A percentile compares a stretch with the other conserved stretches of the same genome.
phyloP scores from a whole-genome alignment of 345 rosid species.

The Dovyalis caffra region DNA sequence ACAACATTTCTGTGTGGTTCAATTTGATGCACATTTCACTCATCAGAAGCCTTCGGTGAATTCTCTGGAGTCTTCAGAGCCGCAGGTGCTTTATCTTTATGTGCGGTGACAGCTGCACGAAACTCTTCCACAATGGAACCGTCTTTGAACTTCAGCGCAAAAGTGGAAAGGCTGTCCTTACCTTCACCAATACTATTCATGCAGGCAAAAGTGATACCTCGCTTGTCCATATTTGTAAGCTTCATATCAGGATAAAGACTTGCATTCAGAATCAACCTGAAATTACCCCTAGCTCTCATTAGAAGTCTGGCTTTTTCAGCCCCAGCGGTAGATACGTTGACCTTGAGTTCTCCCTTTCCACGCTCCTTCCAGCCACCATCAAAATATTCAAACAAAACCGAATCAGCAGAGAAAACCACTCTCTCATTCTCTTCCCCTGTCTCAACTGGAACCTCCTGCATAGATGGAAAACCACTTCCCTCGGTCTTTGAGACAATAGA shows the following conservation, averaged over 20 bases:
- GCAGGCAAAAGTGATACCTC: conserved; percentile 90
- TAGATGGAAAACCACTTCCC: conserved; percentile 55
- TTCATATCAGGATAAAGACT: conserved; percentile 89
- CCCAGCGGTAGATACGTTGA: conserved; percentile 62
- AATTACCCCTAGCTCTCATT: conserved; percentile 92
- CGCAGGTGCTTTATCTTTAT: conserved; percentile 45
- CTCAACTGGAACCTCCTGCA: conserved; percentile 81
- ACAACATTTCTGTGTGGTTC: not conserved
- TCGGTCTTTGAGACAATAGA: conserved; percentile 58
- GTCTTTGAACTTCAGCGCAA: conserved; percentile 85
- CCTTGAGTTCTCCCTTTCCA: conserved; percentile 91
- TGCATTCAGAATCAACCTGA: conserved; percentile 84
- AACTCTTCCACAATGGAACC: conserved; percentile 62
- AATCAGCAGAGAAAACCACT: conserved; percentile 73
- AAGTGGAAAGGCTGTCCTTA: conserved; percentile 62
- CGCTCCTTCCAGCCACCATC: conserved; percentile 95
- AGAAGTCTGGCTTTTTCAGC: conserved; percentile 64
- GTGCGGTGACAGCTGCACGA: conserved; percentile 45
- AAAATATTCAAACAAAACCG: conserved; percentile 65
- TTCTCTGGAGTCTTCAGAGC: conserved; percentile 79
- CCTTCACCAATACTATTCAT: conserved; percentile 63
- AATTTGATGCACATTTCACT: conserved; percentile 7
- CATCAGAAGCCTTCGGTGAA: conserved; percentile 51
- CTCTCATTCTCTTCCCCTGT: conserved; percentile 95
- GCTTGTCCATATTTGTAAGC: conserved; percentile 91